Conservation (phyloP, 495 filamentous ascomycete genomes). For the Daldinia bambusicola region DNA sequence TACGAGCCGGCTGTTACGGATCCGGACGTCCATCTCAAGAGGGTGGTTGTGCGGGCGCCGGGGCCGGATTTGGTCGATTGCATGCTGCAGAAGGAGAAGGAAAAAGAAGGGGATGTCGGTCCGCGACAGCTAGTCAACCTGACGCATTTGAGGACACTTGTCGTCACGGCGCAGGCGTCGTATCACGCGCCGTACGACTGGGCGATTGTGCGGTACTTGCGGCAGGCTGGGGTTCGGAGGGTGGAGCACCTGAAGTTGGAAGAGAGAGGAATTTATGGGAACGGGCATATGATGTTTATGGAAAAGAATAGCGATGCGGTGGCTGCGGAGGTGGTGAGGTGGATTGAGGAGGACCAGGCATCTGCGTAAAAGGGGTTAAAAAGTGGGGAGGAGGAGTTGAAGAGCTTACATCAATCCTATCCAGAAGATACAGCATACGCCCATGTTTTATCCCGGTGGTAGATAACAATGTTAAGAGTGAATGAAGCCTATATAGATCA, state of each 20-base stretch:
- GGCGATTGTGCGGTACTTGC: constrained; percentile 63
- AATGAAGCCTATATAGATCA: background rate
- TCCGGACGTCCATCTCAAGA: constrained; percentile 45
- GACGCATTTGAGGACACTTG: constrained; percentile 54
- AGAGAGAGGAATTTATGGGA: constrained; percentile 62
- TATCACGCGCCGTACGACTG: constrained; percentile 68
- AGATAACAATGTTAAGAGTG: background rate
- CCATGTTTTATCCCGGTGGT: background rate
- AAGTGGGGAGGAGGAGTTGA: too few relatives aligned
- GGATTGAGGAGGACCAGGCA: constrained; percentile 47
- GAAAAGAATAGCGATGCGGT: constrained; percentile 68
- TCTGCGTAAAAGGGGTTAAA: background rate
- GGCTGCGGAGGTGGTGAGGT: constrained; percentile 54
- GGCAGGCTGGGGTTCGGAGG: constrained; percentile 62
- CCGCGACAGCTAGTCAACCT: constrained; percentile 63
- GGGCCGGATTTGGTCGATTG: constrained; percentile 49
- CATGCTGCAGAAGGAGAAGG: constrained; percentile 56
- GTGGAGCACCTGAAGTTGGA: constrained; percentile 59
- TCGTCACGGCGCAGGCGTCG: constrained; percentile 64
- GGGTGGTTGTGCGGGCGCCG: constrained; percentile 38
- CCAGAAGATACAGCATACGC: background rate
- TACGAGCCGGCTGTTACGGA: constrained; percentile 57
- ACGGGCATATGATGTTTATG: constrained; percentile 69
- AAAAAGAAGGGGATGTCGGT: constrained; percentile 39
- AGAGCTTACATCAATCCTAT: background rate